phyloP scores from a whole-genome alignment of 257 asterid species.

The Przewalskia tangutica region DNA sequence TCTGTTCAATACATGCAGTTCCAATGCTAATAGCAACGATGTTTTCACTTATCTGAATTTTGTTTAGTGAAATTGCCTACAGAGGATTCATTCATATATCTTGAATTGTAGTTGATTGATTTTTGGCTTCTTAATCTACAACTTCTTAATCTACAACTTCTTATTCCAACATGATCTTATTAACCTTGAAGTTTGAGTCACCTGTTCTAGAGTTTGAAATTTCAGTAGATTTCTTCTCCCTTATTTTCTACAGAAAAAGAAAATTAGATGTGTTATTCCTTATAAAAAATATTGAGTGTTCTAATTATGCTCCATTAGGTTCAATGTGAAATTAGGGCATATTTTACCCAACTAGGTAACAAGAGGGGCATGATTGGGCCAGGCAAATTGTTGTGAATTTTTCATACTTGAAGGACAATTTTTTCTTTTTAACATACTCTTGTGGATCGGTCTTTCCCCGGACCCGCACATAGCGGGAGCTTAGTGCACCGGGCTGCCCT shows the following conservation, averaged over 20 bases:
- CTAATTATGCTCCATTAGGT: neutral
- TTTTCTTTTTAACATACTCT: no score
- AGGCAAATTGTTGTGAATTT: no score
- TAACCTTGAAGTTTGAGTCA: neutral
- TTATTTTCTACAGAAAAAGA: neutral
- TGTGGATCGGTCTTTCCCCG: no score
- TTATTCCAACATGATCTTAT: neutral
- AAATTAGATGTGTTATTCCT: neutral
- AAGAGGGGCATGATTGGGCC: no score
- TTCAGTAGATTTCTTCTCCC: neutral
- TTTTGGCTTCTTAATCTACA: neutral
- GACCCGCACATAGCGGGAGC: no score
- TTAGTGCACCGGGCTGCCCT: no score
- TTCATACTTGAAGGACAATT: no score
- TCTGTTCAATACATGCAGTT: neutral
- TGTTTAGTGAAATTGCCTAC: neutral
- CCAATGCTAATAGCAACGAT: neutral
- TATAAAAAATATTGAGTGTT: neutral
- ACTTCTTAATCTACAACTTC: neutral
- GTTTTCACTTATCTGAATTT: neutral
- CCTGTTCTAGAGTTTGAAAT: neutral
- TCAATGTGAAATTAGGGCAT: neutral
- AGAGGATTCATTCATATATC: neutral
- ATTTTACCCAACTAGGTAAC: neutral
- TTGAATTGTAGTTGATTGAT: neutral